These are phyloP conservation scores for Geotrichum phurueaensis DNA, from an alignment of 1,139 yeast species.

Conservation along the genomic window DNA sequence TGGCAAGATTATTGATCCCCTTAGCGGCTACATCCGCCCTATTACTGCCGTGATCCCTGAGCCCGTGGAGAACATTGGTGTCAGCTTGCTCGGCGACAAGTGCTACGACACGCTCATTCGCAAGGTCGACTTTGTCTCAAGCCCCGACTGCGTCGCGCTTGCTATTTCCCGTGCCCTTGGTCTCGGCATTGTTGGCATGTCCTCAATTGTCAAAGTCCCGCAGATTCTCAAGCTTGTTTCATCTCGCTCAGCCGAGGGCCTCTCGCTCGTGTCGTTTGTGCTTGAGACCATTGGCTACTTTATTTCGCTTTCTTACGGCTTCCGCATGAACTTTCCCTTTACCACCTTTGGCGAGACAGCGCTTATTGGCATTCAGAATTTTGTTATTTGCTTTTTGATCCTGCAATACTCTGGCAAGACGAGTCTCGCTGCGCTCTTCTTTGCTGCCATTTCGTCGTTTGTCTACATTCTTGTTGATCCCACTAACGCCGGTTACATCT, in stretches of 20 bases:
- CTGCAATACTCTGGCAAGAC: constrained; percentile 27
- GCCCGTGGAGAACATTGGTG: constrained; percentile 24
- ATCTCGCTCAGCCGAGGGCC: constrained; percentile 35
- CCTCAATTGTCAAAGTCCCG: constrained; percentile 38
- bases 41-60: constrained; percentile 24
- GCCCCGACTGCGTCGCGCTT: constrained; percentile 30
- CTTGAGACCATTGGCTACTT: constrained; percentile 40
- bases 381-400: constrained; percentile 35
- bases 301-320: constrained; percentile 40
- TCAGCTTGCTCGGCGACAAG: constrained; percentile 22
- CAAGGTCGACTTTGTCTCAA: constrained; percentile 27
- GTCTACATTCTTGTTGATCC: constrained; percentile 22
- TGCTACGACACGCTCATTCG: constrained; percentile 26
- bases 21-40: constrained; percentile 24
- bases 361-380: constrained; percentile 39
- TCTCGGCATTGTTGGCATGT: constrained; percentile 35
- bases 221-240: constrained; percentile 35
- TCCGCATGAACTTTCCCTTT: constrained; percentile 39
- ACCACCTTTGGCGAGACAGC: constrained; percentile 42
- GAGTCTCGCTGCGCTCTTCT: constrained; percentile 25
- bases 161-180: constrained; percentile 34
- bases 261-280: constrained; percentile 35
- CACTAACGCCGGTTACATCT: constrained; percentile 24
- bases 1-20: constrained; percentile 24
- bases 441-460: constrained; percentile 24